Percentiles rank a stretch among this genome's conserved stretches.
These are phyloP conservation scores for Fraxinus sp. DNA, from an alignment of 305 asterid genomes.

Conservation along the genomic window DNA sequence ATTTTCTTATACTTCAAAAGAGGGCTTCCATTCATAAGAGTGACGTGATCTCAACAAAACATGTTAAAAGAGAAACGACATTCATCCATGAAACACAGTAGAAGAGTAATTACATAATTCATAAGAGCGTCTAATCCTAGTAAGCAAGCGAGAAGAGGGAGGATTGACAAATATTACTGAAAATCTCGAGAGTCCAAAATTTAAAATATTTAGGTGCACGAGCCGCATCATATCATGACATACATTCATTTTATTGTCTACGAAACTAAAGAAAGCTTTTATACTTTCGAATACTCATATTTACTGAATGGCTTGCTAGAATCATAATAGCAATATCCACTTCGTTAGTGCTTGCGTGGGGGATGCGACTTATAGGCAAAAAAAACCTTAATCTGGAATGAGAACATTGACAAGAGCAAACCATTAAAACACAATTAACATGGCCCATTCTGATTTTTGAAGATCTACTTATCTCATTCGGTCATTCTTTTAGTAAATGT, in stretches of 20 bases:
- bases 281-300: background rate
- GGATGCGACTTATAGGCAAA: background rate
- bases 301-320: background rate
- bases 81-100: background rate
- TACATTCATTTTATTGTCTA: background rate
- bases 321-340: background rate
- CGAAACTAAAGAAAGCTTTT: background rate
- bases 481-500: background rate
- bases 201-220: background rate
- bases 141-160: background rate
- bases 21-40: background rate
- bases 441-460: background rate
- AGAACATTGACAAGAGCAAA: background rate
- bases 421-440: background rate
- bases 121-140: background rate
- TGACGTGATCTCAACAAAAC: background rate
- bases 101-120: background rate
- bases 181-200: background rate
- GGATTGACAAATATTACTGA: background rate
- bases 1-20: background rate
- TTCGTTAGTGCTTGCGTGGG: background rate
- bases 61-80: background rate
- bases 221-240: background rate
- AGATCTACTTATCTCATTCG: background rate
- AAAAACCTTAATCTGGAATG: background rate